Conservation (phyloP, 2,329 filamentous ascomycete species). For the Colletotrichum theobromicola region DNA sequence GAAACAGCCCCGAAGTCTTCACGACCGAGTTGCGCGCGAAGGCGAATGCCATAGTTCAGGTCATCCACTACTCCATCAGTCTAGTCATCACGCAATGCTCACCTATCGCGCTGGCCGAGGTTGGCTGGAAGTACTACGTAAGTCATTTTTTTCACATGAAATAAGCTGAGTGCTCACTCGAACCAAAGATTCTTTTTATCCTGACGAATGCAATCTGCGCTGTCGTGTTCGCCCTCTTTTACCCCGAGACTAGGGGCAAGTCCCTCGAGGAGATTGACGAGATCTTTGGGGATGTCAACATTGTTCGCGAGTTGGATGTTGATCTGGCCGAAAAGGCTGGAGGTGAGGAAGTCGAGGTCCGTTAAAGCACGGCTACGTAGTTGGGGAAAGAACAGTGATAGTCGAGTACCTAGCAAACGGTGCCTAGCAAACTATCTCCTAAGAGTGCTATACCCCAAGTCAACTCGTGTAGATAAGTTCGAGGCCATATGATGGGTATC, state of each 20-base stretch:
- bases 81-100: conserved; percentile 46
- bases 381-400: not conserved
- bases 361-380: not conserved
- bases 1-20: conserved; percentile 41
- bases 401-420: not conserved
- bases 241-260: conserved; percentile 32
- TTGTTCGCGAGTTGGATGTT: conserved; percentile 25
- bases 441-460: not conserved
- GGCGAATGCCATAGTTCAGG: conserved; percentile 44
- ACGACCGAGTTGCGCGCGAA: conserved; percentile 44
- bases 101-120: conserved; percentile 40
- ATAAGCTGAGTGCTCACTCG: rapidly evolving
- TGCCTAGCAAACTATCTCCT: not conserved
- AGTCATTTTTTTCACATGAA: not conserved
- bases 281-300: conserved; percentile 42
- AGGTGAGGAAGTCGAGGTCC: conserved; percentile 13
- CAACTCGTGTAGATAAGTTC: not conserved
- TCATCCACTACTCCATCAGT: conserved; percentile 45
- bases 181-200: conserved; percentile 39
- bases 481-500: not conserved
- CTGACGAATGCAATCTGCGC: conserved; percentile 42
- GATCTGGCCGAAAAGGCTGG: conserved; percentile 25
- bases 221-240: not conserved
- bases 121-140: conserved; percentile 47
- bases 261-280: conserved; percentile 45